Evolutionary conservation across 305 asterid species (phyloP).

Genomic region (Plantago lanceolata): DNA sequence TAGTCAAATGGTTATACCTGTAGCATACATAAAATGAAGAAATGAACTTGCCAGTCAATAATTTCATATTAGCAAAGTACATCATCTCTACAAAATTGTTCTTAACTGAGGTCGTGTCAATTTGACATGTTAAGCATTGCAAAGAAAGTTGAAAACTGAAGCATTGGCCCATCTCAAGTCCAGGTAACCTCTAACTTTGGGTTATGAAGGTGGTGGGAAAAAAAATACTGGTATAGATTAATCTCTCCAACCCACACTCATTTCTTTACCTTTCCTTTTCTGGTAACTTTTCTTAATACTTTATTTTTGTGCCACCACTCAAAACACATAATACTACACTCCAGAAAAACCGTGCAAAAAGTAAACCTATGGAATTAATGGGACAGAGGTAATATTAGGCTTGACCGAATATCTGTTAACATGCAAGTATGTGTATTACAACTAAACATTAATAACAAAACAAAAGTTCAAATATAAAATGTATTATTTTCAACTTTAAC

Average conservation of each 20-base stretch:
- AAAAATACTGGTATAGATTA: not conserved
- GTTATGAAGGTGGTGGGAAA: not conserved
- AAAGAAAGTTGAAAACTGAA: not conserved
- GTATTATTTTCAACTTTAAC: slow-evolving; percentile 9
- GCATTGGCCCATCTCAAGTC: not conserved
- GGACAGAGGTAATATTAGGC: not conserved
- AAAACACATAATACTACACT: no score
- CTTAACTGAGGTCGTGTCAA: slow-evolving; percentile 1
- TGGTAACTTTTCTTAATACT: no score
- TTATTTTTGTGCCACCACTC: no score
- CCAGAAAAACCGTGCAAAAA: no score
- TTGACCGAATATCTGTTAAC: not conserved
- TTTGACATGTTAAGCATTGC: slow-evolving; percentile 12
- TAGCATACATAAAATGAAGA: slow-evolving; percentile 29
- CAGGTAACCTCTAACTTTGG: not conserved
- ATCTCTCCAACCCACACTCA: not conserved
- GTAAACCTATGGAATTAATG: no score
- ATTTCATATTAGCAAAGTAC: slow-evolving; percentile 17
- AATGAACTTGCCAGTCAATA: slow-evolving; percentile 19
- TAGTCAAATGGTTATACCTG: slow-evolving; percentile 95
- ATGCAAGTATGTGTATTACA: not conserved
- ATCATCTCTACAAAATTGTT: slow-evolving; percentile 12
- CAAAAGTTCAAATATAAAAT: slow-evolving; percentile 4
- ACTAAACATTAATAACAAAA: slow-evolving; percentile 8
- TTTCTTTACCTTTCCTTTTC: no score